Percentiles rank a stretch among this genome's conserved stretches.
phyloP scores from a whole-genome alignment of 2,329 filamentous ascomycete genomes.

The Exophiala sp. region DNA sequence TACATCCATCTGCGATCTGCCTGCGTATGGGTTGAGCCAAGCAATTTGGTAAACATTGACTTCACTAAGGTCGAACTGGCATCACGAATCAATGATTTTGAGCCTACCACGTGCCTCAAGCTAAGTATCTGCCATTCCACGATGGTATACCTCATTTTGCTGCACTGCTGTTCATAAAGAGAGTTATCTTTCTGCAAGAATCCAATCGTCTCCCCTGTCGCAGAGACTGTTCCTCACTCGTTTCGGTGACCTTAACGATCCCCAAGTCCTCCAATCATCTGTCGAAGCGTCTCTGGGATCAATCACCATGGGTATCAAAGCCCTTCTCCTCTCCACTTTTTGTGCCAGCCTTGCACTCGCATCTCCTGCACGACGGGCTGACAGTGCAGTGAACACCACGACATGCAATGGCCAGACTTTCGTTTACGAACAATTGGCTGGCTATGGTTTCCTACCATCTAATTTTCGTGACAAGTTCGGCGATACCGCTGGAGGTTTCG shows the following conservation, averaged over 20 bases:
- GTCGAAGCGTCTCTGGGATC: not conserved
- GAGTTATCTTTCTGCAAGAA: not conserved
- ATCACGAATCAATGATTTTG: conserved; percentile 9
- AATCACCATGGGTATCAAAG: conserved; percentile 16
- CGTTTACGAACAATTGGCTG: conserved; percentile 64
- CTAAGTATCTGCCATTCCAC: not conserved
- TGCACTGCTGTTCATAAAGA: not conserved
- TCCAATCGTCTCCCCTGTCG: conserved; percentile 2
- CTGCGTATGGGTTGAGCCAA: not conserved
- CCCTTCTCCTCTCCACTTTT: conserved; percentile 12
- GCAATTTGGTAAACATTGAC: no score
- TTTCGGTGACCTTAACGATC: conserved; percentile 6
- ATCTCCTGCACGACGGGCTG: conserved; percentile 8
- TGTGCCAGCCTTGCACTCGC: conserved; percentile 13
- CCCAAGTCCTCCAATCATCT: not conserved
- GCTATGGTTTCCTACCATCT: conserved; percentile 60
- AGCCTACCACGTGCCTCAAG: conserved; percentile 9
- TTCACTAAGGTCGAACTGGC: not conserved
- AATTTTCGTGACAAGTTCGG: conserved; percentile 63
- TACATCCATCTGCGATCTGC: not conserved
- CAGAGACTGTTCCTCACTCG: conserved; percentile 10
- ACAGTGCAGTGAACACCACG: conserved; percentile 43
- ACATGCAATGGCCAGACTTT: conserved; percentile 61
- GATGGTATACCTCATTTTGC: not conserved
- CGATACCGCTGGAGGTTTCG: conserved; percentile 66